Percentiles rank a stretch among this genome's conserved stretches.
These are phyloP conservation scores for Pythium apleroticum DNA, from an alignment of 352 stramenopile species.

Conservation along the genomic window DNA sequence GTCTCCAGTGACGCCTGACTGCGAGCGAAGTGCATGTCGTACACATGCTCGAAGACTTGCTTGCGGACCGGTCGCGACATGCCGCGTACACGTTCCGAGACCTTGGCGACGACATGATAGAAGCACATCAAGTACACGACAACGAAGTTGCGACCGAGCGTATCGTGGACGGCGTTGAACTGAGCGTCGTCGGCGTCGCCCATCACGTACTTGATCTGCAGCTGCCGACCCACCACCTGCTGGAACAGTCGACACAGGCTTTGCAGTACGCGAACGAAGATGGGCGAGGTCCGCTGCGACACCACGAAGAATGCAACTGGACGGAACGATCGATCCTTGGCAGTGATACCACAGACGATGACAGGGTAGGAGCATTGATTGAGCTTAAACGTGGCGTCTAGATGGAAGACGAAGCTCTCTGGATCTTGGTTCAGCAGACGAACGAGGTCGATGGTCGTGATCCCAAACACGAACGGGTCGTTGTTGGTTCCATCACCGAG, in stretches of 20 bases:
- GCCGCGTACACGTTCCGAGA: background rate
- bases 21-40: slow-evolving; percentile 19
- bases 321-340: too few relatives aligned
- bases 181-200: slow-evolving; percentile 15
- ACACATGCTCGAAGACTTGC: slow-evolving; percentile 17
- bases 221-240: background rate
- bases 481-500: slow-evolving; percentile 7
- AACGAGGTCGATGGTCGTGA: slow-evolving; percentile 7
- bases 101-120: slow-evolving; percentile 24
- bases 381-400: too few relatives aligned
- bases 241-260: slow-evolving; percentile 2
- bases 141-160: slow-evolving; percentile 5
- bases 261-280: background rate
- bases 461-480: slow-evolving; percentile 10
- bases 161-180: slow-evolving; percentile 15
- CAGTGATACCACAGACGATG: too few relatives aligned
- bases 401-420: too few relatives aligned
- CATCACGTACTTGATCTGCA: slow-evolving; percentile 13
- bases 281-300: background rate
- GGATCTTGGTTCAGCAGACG: too few relatives aligned
- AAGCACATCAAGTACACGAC: slow-evolving; percentile 26
- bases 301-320: slow-evolving; percentile 19
- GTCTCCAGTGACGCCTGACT: background rate
- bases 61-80: background rate
- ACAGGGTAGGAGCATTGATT: too few relatives aligned